phyloP scores from a whole-genome alignment of 78 protist species.

The Dictyostelium brefeldianum region DNA sequence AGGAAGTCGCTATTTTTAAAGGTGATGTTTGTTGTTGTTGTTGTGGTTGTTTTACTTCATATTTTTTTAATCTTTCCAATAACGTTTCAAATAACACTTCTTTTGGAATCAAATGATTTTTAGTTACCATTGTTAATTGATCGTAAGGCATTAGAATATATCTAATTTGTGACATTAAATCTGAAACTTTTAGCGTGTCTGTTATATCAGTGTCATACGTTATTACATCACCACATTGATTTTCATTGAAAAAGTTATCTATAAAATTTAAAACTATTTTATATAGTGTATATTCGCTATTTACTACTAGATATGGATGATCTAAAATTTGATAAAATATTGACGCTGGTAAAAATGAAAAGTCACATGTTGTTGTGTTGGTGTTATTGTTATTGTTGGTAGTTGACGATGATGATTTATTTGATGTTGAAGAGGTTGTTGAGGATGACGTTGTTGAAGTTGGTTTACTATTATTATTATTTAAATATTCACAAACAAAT shows the following conservation, averaged over 20 bases:
- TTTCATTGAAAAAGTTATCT: constrained; percentile 6
- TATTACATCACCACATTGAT: background rate
- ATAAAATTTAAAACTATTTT: constrained; percentile 50
- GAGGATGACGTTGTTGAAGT: too few species aligned
- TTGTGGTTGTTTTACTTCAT: constrained; percentile 22
- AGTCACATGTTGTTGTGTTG: constrained; percentile 6
- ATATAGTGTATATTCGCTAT: constrained; percentile 60
- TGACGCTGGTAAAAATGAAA: constrained; percentile 32
- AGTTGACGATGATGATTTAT: background rate
- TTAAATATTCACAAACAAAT: constrained; percentile 56
- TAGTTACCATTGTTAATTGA: constrained; percentile 33
- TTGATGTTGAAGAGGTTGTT: too few species aligned
- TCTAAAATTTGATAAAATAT: constrained; percentile 47
- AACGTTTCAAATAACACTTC: constrained; percentile 81
- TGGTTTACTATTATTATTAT: background rate
- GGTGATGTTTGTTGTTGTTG: background rate
- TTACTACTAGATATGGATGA: constrained; percentile 78
- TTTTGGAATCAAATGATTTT: constrained; percentile 62
- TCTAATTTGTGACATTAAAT: constrained; percentile 63
- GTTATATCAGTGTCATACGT: background rate
- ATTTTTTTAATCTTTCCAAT: constrained; percentile 73
- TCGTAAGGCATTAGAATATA: constrained; percentile 63
- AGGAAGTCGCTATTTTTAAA: background rate
- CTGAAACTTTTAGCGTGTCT: constrained; percentile 36
- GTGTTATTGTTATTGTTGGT: background rate